Percentiles rank a stretch among this genome's conserved stretches.
Conservation (phyloP, 179 eudicot species). For the Heliamphora ciliata region DNA sequence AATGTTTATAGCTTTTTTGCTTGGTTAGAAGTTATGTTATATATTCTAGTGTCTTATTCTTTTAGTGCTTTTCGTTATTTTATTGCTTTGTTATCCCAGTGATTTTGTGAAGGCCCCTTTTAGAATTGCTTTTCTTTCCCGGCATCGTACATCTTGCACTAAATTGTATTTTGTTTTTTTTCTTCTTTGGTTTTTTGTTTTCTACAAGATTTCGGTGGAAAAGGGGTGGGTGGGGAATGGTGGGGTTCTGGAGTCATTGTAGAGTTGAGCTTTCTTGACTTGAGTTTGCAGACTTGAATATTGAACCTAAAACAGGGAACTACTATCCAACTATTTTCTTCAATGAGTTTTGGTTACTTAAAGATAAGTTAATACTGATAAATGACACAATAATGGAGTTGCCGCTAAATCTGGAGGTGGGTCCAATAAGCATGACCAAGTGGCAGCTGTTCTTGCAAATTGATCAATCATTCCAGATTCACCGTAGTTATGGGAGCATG, state of each 20-base stretch:
- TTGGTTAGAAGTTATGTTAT: too few species aligned
- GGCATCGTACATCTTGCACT: neutral
- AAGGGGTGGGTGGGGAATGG: too few species aligned
- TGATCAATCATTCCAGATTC: slow-evolving; percentile 95
- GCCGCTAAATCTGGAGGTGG: slow-evolving; percentile 76
- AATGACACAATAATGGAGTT: slow-evolving; percentile 82
- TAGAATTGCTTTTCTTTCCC: too few species aligned
- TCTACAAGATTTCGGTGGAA: neutral
- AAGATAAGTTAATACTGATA: slow-evolving; percentile 72
- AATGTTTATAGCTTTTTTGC: too few species aligned
- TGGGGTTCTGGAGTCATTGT: neutral
- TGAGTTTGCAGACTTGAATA: slow-evolving; percentile 52
- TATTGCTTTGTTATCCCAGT: neutral
- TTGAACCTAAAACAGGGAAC: slow-evolving; percentile 77
- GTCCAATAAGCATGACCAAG: slow-evolving; percentile 96
- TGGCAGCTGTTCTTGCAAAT: slow-evolving; percentile 96
- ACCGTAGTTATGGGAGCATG: slow-evolving; percentile 97
- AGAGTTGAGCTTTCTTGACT: slow-evolving; percentile 26
- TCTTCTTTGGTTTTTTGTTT: neutral
- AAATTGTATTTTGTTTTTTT: neutral
- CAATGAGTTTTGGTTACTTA: slow-evolving; percentile 97
- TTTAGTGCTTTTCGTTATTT: neutral
- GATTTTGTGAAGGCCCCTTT: neutral
- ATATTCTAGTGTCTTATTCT: too few species aligned
- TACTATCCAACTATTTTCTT: slow-evolving; percentile 79